Evolutionary conservation across 2,329 filamentous ascomycete species (phyloP).

Genomic region (Capronia americana): DNA sequence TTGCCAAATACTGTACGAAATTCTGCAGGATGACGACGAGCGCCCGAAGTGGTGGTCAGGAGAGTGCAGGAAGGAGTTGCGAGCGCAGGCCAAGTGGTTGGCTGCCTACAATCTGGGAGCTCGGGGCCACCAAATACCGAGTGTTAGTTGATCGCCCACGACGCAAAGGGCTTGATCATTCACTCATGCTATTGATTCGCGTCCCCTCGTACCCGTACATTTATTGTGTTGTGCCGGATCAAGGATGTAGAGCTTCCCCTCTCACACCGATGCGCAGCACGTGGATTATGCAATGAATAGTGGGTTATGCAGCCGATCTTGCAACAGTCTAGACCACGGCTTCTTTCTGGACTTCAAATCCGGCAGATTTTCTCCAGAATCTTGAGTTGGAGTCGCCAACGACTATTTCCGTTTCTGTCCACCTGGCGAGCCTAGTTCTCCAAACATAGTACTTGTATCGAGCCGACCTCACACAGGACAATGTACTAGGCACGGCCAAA

Average conservation of each 20-base stretch:
- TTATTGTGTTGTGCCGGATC: background rate
- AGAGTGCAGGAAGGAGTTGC: background rate
- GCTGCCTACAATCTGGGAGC: background rate
- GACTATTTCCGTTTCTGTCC: background rate
- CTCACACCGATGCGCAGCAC: background rate
- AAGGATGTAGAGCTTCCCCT: background rate
- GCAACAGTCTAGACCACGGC: background rate
- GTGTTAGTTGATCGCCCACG: background rate
- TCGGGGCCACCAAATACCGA: background rate
- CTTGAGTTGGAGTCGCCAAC: background rate
- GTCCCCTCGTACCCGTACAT: background rate
- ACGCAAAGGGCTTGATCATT: background rate
- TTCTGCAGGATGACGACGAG: slow-evolving; percentile 24
- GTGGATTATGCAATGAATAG: background rate
- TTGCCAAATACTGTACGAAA: slow-evolving; percentile 7
- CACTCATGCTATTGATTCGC: background rate
- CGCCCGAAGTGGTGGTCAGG: slow-evolving; percentile 1
- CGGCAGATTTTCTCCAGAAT: background rate
- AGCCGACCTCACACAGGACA: background rate
- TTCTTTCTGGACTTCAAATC: background rate
- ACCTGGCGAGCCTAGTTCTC: background rate
- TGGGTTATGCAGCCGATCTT: slow-evolving; percentile 2
- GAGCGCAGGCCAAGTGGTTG: background rate
- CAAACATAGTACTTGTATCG: background rate
- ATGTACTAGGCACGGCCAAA: background rate